Conservation (phyloP, 345 rosid genomes). For the Salix purpurea region DNA sequence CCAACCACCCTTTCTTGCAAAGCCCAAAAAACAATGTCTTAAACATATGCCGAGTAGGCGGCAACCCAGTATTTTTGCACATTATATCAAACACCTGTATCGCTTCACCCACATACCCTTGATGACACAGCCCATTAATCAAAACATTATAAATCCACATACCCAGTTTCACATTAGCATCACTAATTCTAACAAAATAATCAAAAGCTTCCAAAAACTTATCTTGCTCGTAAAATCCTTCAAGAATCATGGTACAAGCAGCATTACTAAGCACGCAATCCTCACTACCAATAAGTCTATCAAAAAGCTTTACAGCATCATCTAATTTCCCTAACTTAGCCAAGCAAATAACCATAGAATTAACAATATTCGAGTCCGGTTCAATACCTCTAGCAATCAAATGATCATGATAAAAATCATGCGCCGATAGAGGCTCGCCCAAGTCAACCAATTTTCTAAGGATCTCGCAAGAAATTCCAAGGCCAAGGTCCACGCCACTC, state of each 20-base stretch:
- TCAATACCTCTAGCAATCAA: constrained; percentile 39
- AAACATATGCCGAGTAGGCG: constrained; percentile 36
- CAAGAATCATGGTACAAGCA: constrained; percentile 38
- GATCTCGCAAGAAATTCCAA: too few species aligned
- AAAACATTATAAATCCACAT: constrained; percentile 41
- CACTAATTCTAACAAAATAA: constrained; percentile 29
- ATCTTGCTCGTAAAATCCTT: constrained; percentile 34
- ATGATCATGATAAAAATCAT: constrained; percentile 29
- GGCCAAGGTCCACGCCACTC: too few species aligned
- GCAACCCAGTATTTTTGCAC: constrained; percentile 35
- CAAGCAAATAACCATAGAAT: constrained; percentile 48
- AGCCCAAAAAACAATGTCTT: constrained; percentile 61
- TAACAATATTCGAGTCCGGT: constrained; percentile 37
- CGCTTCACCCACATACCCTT: constrained; percentile 51
- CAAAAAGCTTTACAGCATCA: constrained; percentile 47
- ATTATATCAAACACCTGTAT: constrained; percentile 41
- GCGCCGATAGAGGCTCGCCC: too few species aligned
- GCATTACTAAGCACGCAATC: constrained; percentile 29
- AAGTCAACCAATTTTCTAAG: too few species aligned
- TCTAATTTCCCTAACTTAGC: constrained; percentile 49
- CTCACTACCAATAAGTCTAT: constrained; percentile 31
- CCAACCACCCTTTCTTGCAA: constrained; percentile 44
- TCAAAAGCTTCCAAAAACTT: constrained; percentile 48
- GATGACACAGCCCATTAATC: constrained; percentile 43
- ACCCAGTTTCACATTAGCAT: constrained; percentile 32